A percentile compares a stretch with the other conserved stretches of the same genome.
These are phyloP conservation scores for Apium graveolens DNA, from an alignment of 129 eudicot genomes.

Conservation along the genomic window DNA sequence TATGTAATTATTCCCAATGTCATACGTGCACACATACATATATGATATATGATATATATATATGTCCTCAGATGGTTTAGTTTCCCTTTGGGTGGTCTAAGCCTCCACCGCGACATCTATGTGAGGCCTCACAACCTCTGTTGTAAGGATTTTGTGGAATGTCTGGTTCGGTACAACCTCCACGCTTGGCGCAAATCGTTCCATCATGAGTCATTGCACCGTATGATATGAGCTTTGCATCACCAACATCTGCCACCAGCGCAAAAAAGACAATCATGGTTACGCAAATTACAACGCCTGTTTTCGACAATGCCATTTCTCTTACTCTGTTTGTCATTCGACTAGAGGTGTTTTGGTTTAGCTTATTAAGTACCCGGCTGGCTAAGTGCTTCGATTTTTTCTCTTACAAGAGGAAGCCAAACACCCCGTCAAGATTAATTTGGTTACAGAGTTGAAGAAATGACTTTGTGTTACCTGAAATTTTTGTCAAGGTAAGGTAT, in stretches of 20 bases:
- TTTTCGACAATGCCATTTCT: background rate
- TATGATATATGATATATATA: too few relatives aligned
- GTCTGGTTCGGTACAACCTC: background rate
- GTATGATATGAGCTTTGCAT: background rate
- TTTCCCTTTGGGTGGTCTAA: too few relatives aligned
- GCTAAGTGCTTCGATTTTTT: too few relatives aligned
- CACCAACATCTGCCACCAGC: background rate
- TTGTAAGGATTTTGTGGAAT: background rate
- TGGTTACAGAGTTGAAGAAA: background rate
- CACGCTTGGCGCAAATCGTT: background rate
- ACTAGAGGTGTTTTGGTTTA: background rate
- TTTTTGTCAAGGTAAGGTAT: background rate
- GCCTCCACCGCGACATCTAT: background rate
- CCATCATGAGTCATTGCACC: background rate
- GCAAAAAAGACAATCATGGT: background rate
- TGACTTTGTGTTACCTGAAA: background rate
- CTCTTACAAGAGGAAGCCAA: too few relatives aligned
- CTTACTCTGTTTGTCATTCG: too few relatives aligned
- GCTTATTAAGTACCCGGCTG: too few relatives aligned
- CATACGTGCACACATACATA: too few relatives aligned
- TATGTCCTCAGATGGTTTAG: too few relatives aligned
- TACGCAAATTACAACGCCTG: background rate
- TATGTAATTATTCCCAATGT: too few relatives aligned
- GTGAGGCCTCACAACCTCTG: background rate
- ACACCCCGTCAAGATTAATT: too few relatives aligned